Evolutionary conservation across 768 basidiomycete species (phyloP), one percentile per base, ranked within the genome.

Genomic region (Serendipita sp.): DNA sequence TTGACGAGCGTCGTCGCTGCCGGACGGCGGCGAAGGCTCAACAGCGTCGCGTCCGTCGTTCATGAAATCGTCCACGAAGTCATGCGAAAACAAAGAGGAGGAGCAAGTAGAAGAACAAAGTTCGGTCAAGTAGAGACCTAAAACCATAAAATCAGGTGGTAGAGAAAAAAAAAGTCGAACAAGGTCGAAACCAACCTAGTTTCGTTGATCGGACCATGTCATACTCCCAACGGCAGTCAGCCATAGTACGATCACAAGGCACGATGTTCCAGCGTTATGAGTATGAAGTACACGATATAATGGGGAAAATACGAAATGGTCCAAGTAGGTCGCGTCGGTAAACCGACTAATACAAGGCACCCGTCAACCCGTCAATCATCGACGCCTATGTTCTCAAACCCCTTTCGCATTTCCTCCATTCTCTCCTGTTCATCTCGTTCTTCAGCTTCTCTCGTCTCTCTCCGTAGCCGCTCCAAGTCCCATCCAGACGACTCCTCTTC

Each of bases 391-490:
- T 2, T 42, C 51, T 51, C 62, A n/a, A 44, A 24, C 22, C 22
- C 38, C 33, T 43, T 34, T 31, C 53, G 11, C 33, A 58, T 28
- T 31, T 64, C 48, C 17, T 62, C 34, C 3, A 31, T 56, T 31
- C 62, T 33, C 43, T 65, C 26, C 51, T 71, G 75, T 38, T 71
- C 66, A 13, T 80, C 65, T 5, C 76, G 70, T 3, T 67, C 61
- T 30, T 83, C 72, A 42, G 71, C 67, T 4, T 80, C 81, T 67
- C 84, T 82, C 69, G 83, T 76, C 71, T 83, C 72, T 48, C 75
- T 76, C 66, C 85, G 78, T 72, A 86, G 88, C 67, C 79, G 77
- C 20, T 72, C 68, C 26, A 79, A 60, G 65, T 81, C 79, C 76
- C 76, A 81, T 13, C 78, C 79, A 1, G 38, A 14, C 5, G 38